These are phyloP conservation scores for Paraphoma sp. DNA, from an alignment of 2,329 filamentous ascomycete species.

Conservation along the genomic window DNA sequence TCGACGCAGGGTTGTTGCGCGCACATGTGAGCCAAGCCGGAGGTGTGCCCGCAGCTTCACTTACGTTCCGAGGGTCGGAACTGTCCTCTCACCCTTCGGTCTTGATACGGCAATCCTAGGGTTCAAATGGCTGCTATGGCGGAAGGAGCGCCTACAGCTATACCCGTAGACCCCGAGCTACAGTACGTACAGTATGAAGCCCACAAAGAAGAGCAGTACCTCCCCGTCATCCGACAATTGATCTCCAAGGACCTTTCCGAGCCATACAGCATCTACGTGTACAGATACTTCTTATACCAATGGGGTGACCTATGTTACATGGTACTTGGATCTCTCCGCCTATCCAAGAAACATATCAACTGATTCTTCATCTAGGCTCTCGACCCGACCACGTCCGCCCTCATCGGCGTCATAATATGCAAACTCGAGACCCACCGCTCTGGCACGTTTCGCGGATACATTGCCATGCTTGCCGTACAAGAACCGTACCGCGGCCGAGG, in stretches of 20 bases:
- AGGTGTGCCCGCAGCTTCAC: background rate
- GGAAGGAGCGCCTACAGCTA: conserved; percentile 10
- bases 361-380: conserved; percentile 31
- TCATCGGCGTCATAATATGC: conserved; percentile 91
- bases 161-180: conserved; percentile 45
- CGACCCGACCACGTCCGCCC: conserved; percentile 57
- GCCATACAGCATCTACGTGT: conserved; percentile 99
- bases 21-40: background rate
- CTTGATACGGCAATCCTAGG: background rate
- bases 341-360: background rate
- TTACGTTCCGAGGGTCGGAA: conserved; percentile 4
- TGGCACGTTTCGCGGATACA: conserved; percentile 89
- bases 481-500: conserved; percentile 81
- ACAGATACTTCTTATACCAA: conserved; percentile 96
- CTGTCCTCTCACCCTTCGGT: background rate
- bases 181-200: conserved; percentile 67
- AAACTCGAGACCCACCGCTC: conserved; percentile 91
- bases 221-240: conserved; percentile 86
- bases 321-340: conserved; percentile 56
- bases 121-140: conserved; percentile 16
- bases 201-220: conserved; percentile 68
- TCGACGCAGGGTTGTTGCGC: conserved; percentile 9
- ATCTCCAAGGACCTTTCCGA: conserved; percentile 97
- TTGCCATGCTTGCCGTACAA: conserved; percentile 96
- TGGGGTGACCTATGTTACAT: conserved; percentile 98